Evolutionary conservation across 345 rosid species (phyloP).

Genomic region (Eucalyptus pumila): DNA sequence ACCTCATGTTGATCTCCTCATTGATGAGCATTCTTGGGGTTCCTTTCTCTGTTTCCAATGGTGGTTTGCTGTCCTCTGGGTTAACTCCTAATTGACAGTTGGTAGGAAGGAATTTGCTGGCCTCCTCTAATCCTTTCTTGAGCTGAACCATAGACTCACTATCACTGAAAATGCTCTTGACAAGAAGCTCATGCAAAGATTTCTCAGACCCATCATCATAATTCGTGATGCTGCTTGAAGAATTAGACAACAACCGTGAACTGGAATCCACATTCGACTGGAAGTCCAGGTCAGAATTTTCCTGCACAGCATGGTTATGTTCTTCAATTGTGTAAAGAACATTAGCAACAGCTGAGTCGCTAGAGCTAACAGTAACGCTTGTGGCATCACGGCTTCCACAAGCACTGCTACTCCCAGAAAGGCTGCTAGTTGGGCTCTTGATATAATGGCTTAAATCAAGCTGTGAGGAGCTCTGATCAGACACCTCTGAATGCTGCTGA

Average conservation of each 20-base stretch:
- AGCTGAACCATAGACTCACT: constrained; percentile 46
- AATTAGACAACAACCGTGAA: neutral
- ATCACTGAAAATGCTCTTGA: constrained; percentile 40
- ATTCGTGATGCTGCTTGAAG: neutral
- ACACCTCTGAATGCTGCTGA: neutral
- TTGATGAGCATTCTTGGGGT: neutral
- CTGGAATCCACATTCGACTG: neutral
- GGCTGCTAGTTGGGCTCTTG: neutral
- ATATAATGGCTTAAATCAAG: neutral
- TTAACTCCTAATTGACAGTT: constrained; percentile 19
- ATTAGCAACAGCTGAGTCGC: neutral
- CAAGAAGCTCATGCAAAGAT: constrained; percentile 33
- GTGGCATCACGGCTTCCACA: neutral
- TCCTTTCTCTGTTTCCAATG: neutral
- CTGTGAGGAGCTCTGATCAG: neutral
- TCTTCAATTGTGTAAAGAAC: neutral
- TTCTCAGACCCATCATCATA: constrained; percentile 7
- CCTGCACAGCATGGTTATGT: neutral
- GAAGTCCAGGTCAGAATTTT: neutral
- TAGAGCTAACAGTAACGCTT: neutral
- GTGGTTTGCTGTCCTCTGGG: constrained; percentile 4
- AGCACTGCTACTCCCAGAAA: constrained; percentile 3
- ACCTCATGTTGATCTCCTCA: neutral
- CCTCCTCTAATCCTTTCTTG: constrained; percentile 72
- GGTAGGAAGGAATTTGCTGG: constrained; percentile 73